Percentiles rank a stretch among this genome's conserved stretches.
These are phyloP conservation scores for Paramecium sexaurelia DNA, from an alignment of 73 alveolate species.

Conservation along the genomic window DNA sequence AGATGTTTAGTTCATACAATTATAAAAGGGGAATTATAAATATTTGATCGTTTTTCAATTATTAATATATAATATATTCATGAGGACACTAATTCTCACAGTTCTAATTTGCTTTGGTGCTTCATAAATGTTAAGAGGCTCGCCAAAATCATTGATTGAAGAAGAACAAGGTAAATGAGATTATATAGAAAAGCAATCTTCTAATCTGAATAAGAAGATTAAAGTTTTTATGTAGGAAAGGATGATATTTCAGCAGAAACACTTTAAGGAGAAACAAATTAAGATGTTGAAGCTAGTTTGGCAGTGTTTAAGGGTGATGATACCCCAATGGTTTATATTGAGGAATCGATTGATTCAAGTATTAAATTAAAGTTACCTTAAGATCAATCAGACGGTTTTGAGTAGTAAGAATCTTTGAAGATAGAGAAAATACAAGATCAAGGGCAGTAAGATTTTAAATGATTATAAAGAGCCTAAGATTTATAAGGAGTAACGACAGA, in stretches of 20 bases:
- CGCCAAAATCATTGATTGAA: conserved; percentile 19
- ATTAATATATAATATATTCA: conserved; percentile 26
- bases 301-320: conserved; percentile 36
- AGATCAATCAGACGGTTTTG: background rate
- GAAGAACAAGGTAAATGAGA: conserved; percentile 45
- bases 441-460: background rate
- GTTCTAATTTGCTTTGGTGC: conserved; percentile 30
- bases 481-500: background rate
- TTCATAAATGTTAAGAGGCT: conserved; percentile 45
- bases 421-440: background rate
- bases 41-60: conserved; percentile 27
- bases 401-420: background rate
- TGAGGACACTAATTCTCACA: conserved; percentile 18
- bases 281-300: conserved; percentile 12
- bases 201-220: conserved; percentile 7
- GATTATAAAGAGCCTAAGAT: background rate
- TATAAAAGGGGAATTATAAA: background rate
- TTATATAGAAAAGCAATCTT: background rate
- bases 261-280: background rate
- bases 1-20: background rate
- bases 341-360: background rate
- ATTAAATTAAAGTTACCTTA: background rate
- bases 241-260: background rate
- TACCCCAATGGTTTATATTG: conserved; percentile 22
- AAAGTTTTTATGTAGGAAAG: conserved; percentile 18